Evolutionary conservation across 768 basidiomycete genomes (phyloP).

Genomic region (Boletus subcaerulescens): DNA sequence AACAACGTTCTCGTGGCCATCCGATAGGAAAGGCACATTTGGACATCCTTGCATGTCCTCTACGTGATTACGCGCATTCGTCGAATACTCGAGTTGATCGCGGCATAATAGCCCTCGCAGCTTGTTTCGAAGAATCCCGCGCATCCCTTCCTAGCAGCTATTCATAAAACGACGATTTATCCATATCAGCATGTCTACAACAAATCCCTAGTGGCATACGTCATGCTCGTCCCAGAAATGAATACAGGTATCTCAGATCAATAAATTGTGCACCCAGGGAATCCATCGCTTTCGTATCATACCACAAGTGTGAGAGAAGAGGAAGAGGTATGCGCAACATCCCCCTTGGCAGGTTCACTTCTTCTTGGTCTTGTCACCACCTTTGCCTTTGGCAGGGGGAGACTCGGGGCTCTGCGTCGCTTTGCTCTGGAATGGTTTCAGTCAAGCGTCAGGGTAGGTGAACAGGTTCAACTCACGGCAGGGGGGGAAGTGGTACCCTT

Average conservation of each 20-base stretch:
- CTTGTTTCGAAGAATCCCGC: no score
- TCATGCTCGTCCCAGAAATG: background rate
- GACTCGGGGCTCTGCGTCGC: slow-evolving; percentile 22
- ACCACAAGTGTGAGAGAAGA: background rate
- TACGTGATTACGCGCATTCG: no score
- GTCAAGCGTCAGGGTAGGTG: background rate
- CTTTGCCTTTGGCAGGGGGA: slow-evolving; percentile 26
- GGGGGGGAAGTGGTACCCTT: slow-evolving; percentile 19
- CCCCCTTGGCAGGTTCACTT: slow-evolving; percentile 16
- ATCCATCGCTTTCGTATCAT: slow-evolving; percentile 5
- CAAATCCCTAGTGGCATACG: background rate
- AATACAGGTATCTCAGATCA: background rate
- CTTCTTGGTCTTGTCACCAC: slow-evolving; percentile 31
- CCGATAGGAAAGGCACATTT: no score
- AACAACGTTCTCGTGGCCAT: no score
- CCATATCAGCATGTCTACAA: slow-evolving; percentile 3
- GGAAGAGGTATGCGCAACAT: background rate
- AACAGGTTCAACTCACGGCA: slow-evolving; percentile 6
- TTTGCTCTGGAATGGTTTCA: slow-evolving; percentile 19
- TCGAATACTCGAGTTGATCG: no score
- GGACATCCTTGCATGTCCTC: no score
- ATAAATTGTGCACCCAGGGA: background rate
- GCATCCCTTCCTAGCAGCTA: no score
- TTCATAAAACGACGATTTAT: background rate
- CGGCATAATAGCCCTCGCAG: no score